Evolutionary conservation across 129 eudicot species (phyloP).

Genomic region (Chrysanthemum lavandulifolium): DNA sequence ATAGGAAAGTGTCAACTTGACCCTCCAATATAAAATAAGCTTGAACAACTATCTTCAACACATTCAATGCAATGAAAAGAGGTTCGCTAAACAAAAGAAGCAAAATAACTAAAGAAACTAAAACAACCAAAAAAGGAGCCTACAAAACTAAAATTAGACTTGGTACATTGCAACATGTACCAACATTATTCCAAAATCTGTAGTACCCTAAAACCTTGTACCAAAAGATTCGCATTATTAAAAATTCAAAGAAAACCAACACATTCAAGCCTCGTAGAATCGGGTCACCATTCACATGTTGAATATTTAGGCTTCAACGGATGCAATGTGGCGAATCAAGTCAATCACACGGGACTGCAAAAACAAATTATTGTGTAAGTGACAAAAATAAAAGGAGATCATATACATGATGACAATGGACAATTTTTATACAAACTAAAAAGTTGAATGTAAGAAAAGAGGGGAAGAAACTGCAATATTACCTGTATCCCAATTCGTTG

Average conservation of each 20-base stretch:
- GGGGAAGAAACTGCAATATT: background rate
- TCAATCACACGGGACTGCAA: conserved; percentile 85
- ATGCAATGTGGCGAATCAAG: conserved; percentile 78
- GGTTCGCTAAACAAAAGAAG: too few relatives aligned
- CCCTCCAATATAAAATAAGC: too few relatives aligned
- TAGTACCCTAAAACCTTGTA: conserved; percentile 30
- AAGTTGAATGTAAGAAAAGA: background rate
- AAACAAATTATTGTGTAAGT: background rate
- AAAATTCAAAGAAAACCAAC: conserved; percentile 12
- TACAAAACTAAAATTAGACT: too few relatives aligned
- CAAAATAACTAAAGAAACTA: too few relatives aligned
- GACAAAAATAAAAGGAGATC: background rate
- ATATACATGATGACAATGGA: too few relatives aligned
- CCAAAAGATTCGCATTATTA: conserved; percentile 31
- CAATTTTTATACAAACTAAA: background rate
- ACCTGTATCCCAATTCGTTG: conserved; percentile 96
- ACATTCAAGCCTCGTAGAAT: background rate
- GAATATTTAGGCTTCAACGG: conserved; percentile 38
- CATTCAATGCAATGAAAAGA: too few relatives aligned
- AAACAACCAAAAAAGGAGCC: too few relatives aligned
- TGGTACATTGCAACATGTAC: background rate
- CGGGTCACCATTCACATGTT: background rate
- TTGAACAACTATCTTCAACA: too few relatives aligned
- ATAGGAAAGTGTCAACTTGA: too few relatives aligned
- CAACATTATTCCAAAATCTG: conserved; percentile 17